A percentile compares a stretch with the other conserved stretches of the same genome.
Conservation (phyloP, 305 asterid species). For the Stenogyne calaminthoides region DNA sequence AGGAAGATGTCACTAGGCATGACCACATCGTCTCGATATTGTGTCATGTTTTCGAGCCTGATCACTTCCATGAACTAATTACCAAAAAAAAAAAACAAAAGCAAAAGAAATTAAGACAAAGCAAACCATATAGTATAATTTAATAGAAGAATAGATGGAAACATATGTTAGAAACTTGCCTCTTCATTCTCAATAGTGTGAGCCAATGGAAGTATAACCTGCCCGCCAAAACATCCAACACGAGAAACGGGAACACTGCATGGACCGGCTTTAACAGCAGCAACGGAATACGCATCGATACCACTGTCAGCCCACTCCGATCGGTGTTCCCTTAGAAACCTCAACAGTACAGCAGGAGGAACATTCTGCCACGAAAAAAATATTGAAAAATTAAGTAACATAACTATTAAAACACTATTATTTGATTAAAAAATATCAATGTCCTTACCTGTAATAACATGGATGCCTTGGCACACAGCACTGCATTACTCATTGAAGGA, state of each 20-base stretch:
- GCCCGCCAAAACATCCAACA: constrained; percentile 87
- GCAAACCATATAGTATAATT: neutral
- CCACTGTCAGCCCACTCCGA: constrained; percentile 99
- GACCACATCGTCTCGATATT: constrained; percentile 68
- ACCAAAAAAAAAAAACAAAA: neutral
- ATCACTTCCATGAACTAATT: constrained; percentile 95
- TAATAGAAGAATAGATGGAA: neutral
- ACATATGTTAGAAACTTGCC: constrained; percentile 43
- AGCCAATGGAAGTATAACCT: constrained; percentile 94
- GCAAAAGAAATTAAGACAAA: neutral
- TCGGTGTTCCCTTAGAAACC: constrained; percentile 93
- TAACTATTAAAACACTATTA: neutral
- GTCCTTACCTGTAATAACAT: constrained; percentile 79
- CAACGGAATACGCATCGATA: constrained; percentile 88
- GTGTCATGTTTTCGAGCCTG: constrained; percentile 81
- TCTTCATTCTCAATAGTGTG: constrained; percentile 96
- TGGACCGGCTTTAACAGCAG: constrained; percentile 83
- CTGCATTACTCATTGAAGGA: constrained; percentile 71
- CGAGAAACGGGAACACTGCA: constrained; percentile 71
- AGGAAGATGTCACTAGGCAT: constrained; percentile 90
- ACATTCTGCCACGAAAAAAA: constrained; percentile 60
- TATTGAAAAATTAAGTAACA: neutral
- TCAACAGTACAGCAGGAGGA: constrained; percentile 84
- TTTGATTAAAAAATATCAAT: neutral
- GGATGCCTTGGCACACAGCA: constrained; percentile 93